These are phyloP conservation scores for Neonothopanus nambi DNA, from an alignment of 1,284 basidiomycete species.

Conservation along the genomic window DNA sequence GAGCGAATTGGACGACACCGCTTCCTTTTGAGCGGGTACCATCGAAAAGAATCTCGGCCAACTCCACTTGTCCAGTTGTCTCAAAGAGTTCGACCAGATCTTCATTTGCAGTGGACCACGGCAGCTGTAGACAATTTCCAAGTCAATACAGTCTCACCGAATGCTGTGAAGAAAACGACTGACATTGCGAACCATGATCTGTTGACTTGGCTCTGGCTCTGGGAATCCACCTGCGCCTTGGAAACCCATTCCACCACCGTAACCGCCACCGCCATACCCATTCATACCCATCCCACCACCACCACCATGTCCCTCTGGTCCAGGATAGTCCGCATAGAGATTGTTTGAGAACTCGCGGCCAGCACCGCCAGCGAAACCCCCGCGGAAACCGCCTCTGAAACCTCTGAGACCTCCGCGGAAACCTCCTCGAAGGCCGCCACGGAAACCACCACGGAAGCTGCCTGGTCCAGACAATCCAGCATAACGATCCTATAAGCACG, in stretches of 20 bases:
- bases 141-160: not conserved
- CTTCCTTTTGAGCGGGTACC: slow-evolving; percentile 89
- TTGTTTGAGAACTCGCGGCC: slow-evolving; percentile 23
- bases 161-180: slow-evolving; percentile 35
- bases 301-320: slow-evolving; percentile 21
- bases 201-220: slow-evolving; percentile 83
- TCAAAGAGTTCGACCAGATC: slow-evolving; percentile 98
- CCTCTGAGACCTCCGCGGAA: slow-evolving; percentile 59
- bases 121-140: slow-evolving; percentile 58
- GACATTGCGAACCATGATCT: slow-evolving; percentile 97
- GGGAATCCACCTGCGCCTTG: slow-evolving; percentile 16
- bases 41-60: slow-evolving; percentile 93
- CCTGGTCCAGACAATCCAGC: slow-evolving; percentile 70
- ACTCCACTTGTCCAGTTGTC: slow-evolving; percentile 92
- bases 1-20: slow-evolving; percentile 92
- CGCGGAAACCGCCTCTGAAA: not conserved
- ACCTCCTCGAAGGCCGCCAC: slow-evolving; percentile 35
- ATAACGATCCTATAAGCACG: slow-evolving; percentile 72
- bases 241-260: slow-evolving; percentile 32
- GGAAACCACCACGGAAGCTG: slow-evolving; percentile 39
- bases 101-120: slow-evolving; percentile 98
- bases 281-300: slow-evolving; percentile 28
- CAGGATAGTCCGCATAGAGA: slow-evolving; percentile 27
- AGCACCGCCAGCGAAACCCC: slow-evolving; percentile 32
- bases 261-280: slow-evolving; percentile 39